Conservation (phyloP, 257 asterid genomes). For the Solanum medicagineum region DNA sequence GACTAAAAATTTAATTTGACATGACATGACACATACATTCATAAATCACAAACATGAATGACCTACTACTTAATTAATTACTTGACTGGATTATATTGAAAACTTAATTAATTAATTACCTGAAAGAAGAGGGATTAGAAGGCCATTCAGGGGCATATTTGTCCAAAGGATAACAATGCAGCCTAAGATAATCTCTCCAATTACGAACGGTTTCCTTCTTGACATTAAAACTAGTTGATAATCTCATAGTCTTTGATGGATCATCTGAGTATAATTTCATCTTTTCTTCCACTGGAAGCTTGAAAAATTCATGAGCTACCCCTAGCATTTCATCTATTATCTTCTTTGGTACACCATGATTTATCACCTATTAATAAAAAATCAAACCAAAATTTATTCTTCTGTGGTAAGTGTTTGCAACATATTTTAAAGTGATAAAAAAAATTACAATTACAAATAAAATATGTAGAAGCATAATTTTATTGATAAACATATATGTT, state of each 20-base stretch:
- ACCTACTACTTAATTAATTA: neutral
- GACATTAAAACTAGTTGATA: slow-evolving; percentile 71
- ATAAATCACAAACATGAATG: neutral
- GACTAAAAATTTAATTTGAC: neutral
- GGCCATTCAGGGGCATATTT: slow-evolving; percentile 70
- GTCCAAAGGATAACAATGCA: slow-evolving; percentile 77
- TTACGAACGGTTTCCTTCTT: slow-evolving; percentile 60
- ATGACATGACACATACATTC: neutral
- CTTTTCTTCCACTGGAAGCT: slow-evolving; percentile 61
- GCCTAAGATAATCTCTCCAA: slow-evolving; percentile 93
- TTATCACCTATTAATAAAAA: slow-evolving; percentile 32
- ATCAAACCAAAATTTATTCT: neutral
- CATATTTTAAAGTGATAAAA: too few species aligned
- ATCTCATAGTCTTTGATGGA: slow-evolving; percentile 51
- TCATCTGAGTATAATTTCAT: slow-evolving; percentile 75
- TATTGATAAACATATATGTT: too few species aligned
- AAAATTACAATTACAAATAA: too few species aligned
- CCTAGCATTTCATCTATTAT: slow-evolving; percentile 38
- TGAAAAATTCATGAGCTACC: slow-evolving; percentile 45
- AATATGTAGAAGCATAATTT: too few species aligned
- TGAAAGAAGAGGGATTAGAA: slow-evolving; percentile 65
- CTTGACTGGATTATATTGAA: slow-evolving; percentile 17
- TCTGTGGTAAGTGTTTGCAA: too few species aligned
- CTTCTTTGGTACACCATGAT: slow-evolving; percentile 52
- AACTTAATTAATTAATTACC: slow-evolving; percentile 1